Base-by-base conservation (phyloP, 2,329 filamentous ascomycete species). In the Endocalyx cinctus region DNA sequence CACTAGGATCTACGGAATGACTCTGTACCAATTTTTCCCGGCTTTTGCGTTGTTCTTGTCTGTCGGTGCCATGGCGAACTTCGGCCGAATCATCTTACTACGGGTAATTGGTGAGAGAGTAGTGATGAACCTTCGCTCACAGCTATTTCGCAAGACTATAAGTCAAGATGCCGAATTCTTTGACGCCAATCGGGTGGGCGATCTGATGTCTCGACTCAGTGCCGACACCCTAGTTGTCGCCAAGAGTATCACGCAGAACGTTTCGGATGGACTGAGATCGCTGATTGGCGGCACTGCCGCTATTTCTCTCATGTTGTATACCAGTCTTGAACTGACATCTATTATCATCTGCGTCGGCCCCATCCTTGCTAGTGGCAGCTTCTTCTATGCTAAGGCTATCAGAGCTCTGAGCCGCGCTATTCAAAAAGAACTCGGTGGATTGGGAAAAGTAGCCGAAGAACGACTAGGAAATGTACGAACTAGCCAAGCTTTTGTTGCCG, bases 151-250 rank as follows among this genome's bases (percentile, higher is more conserved):
- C 45, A 79, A 84, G 44, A 98, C 92, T 0, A 94, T 94, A 50
- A 75, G 92, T n/a, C 92, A 98, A 59, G 92, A 98, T 59, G 92
- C 92, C 38, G 92, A 97, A 54, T 98, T 98, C 66, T 98, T 98
- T 55, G 92, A 98, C 57, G 92, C 92, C 25, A 98, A 98, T 64
- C 78, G 92, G 17, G 89, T 96, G 17, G 92, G 92, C 58, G 92
- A 98, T 57, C 68, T 98, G 48, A 96, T 98, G 53, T 97, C 90
- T 23, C 83, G 94, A 23, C 77, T 98, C 28, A 89, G 90, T 52
- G 94, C 89, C 3, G 94, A 98, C 59, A 96, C 92, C 1, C 87
- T 97, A 54, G 94, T 98, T 53, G 92, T 98, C 34, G 92, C 90
- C 55, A 98, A 98, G 64, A 95, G 88, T 52, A 95, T 98, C 45